Base-by-base conservation (phyloP, 306 rosid species). In the Corylus avellana region DNA sequence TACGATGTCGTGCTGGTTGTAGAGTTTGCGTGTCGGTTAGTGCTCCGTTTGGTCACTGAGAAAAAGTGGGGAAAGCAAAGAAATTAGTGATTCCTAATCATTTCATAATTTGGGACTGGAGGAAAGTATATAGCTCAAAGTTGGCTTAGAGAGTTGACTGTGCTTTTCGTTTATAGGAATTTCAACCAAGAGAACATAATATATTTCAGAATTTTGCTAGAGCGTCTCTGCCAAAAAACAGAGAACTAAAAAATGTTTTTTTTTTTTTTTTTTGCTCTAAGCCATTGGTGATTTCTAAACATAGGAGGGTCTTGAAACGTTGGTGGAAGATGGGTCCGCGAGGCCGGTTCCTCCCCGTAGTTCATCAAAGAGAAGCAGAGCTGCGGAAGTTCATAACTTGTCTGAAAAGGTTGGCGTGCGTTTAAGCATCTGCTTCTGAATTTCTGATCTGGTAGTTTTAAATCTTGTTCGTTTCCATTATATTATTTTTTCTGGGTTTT, bases 301-400 rank as follows among this genome's bases (percentile, higher is more conserved):
- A 82, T 29, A 92, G 98, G 97, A 92, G 90, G 94, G 93, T 69
- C 79, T 85, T 42, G 97, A 94, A 76, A 91, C 92, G n/a, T 85
- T 87, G 82, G 87, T 72, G 18, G 97, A 87, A 70, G 90, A 87
- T 49, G 62, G 59, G 54, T 88, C 90, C 16, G 71, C 82, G 18
- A 92, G 85, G 76, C 66, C 84, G 11, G 61, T 37, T 27, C 53
- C 84, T 72, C 81, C 83, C 49, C 85, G 95, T 75, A 74, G 80
- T 80, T 87, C 98, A 71, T 91, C 98, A 27, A 95, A 95, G 82
- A 89, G 98, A 88, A 92, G 93, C 85, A 87, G 98, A 87, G 98
- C 98, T 75, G 96, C 98, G 0, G 97, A 95, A 89, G 98, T 95
- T 89, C 98, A 95, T 86, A 95, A 95, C 81, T 75, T 95, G 87